Percentiles rank a stretch among this genome's conserved stretches.
phyloP scores from a whole-genome alignment of 805 yeast species.

The Candida multigemmis region DNA sequence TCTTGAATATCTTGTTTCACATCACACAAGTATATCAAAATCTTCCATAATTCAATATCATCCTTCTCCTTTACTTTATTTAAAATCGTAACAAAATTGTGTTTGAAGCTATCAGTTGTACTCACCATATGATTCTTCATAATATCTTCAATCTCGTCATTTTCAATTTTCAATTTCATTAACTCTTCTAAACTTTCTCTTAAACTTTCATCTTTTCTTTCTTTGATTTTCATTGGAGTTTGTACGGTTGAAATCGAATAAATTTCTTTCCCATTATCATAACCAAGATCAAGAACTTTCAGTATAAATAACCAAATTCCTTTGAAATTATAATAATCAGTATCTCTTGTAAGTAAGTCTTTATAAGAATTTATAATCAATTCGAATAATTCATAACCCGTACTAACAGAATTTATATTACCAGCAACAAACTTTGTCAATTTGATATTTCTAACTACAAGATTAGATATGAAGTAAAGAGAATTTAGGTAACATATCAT shows the following conservation, averaged over 20 bases:
- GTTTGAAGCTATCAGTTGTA: no score
- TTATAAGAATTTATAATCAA: conserved; percentile 22
- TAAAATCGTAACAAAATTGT: no score
- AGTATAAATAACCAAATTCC: conserved; percentile 28
- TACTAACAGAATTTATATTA: conserved; percentile 13
- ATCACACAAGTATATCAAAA: not conserved
- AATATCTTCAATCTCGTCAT: no score
- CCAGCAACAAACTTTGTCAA: conserved; percentile 26
- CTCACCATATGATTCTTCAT: no score
- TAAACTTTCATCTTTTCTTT: no score
- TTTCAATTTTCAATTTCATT: no score
- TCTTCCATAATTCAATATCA: not conserved
- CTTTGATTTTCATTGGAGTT: conserved; percentile 26
- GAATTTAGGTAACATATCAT: conserved; percentile 35
- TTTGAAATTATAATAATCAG: conserved; percentile 20
- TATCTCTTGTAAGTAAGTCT: conserved; percentile 24
- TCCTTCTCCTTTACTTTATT: no score
- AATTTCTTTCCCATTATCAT: not conserved
- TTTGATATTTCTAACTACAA: conserved; percentile 22
- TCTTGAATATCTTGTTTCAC: no score
- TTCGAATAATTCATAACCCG: conserved; percentile 27
- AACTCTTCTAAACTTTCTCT: no score
- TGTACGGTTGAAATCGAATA: conserved; percentile 19
- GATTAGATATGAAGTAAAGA: conserved; percentile 20
- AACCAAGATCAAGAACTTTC: conserved; percentile 12